Evolutionary conservation across 371 early-diverging fungal genomes (phyloP).

Genomic region (Mortierella polycephala): DNA sequence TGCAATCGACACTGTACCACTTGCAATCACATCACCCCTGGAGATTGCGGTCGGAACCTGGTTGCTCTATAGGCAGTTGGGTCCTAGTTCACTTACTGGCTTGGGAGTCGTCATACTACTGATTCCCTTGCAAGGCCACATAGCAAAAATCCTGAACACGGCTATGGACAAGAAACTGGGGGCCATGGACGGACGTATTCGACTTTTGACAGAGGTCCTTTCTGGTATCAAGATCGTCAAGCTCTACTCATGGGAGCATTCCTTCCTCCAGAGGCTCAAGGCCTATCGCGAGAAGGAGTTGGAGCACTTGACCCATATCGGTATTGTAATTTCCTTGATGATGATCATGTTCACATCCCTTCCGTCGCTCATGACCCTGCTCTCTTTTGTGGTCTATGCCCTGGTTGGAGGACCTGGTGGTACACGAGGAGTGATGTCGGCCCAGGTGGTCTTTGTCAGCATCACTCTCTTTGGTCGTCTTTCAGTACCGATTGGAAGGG

Average conservation of each 20-base stretch:
- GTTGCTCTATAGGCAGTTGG: slow-evolving; percentile 32
- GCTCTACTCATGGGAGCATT: slow-evolving; percentile 66
- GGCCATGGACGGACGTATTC: slow-evolving; percentile 69
- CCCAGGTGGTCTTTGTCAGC: slow-evolving; percentile 48
- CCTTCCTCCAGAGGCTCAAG: slow-evolving; percentile 35
- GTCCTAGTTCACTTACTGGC: slow-evolving; percentile 30
- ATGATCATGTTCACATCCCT: slow-evolving; percentile 48
- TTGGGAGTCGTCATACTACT: slow-evolving; percentile 18
- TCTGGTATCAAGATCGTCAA: slow-evolving; percentile 61
- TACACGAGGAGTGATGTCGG: slow-evolving; percentile 39
- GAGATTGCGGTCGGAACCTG: slow-evolving; percentile 27
- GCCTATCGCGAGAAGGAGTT: slow-evolving; percentile 31
- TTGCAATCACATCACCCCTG: slow-evolving; percentile 12
- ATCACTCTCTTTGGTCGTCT: slow-evolving; percentile 35
- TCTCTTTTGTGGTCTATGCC: slow-evolving; percentile 33
- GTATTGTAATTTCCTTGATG: slow-evolving; percentile 20
- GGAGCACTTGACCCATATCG: slow-evolving; percentile 18
- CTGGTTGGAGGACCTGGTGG: slow-evolving; percentile 37
- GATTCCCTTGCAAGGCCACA: slow-evolving; percentile 22
- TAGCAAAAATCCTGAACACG: slow-evolving; percentile 19
- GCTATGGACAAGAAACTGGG: slow-evolving; percentile 33
- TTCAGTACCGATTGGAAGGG: slow-evolving; percentile 25
- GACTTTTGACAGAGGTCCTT: slow-evolving; percentile 61
- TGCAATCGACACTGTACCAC: slow-evolving; percentile 7
- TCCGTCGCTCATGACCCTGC: slow-evolving; percentile 43